Evolutionary conservation across 352 stramenopile species (phyloP).

Genomic region (Pythium chondricola): DNA sequence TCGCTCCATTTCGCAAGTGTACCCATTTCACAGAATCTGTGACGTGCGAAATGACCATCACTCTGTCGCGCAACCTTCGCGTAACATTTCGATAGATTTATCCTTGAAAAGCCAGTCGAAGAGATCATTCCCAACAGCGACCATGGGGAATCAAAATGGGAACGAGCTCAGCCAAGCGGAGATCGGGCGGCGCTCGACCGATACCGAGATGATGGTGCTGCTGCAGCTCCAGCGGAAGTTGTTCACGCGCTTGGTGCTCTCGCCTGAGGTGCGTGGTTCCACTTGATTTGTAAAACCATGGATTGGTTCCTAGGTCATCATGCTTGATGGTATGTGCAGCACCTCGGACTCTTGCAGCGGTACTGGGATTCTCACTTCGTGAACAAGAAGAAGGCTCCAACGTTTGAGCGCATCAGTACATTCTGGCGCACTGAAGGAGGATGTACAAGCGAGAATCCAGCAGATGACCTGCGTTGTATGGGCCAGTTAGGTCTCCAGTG

Average conservation of each 20-base stretch:
- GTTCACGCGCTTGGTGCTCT: conserved; percentile 48
- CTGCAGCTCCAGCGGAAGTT: conserved; percentile 57
- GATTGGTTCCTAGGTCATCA: not conserved
- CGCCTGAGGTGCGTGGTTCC: conserved; percentile 54
- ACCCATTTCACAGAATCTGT: no score
- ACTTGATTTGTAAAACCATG: not conserved
- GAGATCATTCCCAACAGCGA: conserved; percentile 2
- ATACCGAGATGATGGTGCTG: conserved; percentile 57
- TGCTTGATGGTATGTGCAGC: conserved; percentile 20
- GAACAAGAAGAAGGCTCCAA: conserved; percentile 21
- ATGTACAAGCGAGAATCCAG: conserved; percentile 47
- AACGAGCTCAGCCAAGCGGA: conserved; percentile 30
- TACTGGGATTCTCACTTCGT: conserved; percentile 51
- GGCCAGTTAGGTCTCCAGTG: conserved; percentile 56
- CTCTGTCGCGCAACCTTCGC: no score
- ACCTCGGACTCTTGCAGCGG: conserved; percentile 47
- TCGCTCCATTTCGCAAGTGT: no score
- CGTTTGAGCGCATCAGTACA: conserved; percentile 35
- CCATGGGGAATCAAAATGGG: conserved; percentile 39
- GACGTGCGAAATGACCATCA: no score
- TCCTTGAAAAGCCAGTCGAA: not conserved
- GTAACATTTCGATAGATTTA: no score
- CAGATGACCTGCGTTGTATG: conserved; percentile 43
- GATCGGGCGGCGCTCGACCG: conserved; percentile 37
- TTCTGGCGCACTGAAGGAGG: conserved; percentile 39